These are phyloP conservation scores for Gracilaria domingensis DNA, from an alignment of 23 red algal species.

Conservation along the genomic window DNA sequence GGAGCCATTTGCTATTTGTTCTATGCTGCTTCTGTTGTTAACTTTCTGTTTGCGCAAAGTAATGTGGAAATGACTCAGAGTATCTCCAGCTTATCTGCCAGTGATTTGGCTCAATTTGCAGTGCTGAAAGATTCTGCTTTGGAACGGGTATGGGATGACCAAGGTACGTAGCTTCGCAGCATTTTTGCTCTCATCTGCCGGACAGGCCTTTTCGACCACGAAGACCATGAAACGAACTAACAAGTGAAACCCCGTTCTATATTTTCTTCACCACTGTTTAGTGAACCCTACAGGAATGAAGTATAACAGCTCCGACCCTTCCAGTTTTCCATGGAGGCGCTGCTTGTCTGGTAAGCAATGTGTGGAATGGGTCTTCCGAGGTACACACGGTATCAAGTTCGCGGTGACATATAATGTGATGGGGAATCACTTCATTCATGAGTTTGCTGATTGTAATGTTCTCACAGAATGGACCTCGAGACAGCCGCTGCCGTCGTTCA, in stretches of 20 bases:
- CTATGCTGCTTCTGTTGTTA: slow-evolving; percentile 25
- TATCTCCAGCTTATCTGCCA: neutral
- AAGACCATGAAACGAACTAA: neutral
- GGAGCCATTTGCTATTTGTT: slow-evolving; percentile 21
- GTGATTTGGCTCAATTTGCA: slow-evolving; percentile 9
- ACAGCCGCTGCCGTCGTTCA: slow-evolving; percentile 30
- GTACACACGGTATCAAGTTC: slow-evolving; percentile 24
- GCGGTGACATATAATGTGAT: slow-evolving; percentile 42
- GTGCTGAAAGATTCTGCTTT: slow-evolving; percentile 28
- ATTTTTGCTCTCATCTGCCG: neutral
- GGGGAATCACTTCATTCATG: slow-evolving; percentile 42
- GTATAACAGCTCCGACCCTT: slow-evolving; percentile 11
- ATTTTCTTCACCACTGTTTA: neutral
- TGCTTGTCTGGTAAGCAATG: slow-evolving; percentile 37
- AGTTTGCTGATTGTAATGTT: slow-evolving; percentile 12
- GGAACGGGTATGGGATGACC: neutral
- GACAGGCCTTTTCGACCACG: neutral
- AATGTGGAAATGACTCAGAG: slow-evolving; percentile 20
- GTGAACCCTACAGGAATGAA: slow-evolving; percentile 22
- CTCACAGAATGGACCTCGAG: slow-evolving; percentile 36
- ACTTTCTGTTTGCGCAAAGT: slow-evolving; percentile 42
- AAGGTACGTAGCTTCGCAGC: neutral
- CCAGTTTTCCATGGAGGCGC: slow-evolving; percentile 38
- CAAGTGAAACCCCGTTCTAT: neutral
- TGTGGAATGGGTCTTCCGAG: slow-evolving; percentile 39